Evolutionary conservation across 331 rosid species (phyloP).

Genomic region (Stylosanthes scabra): DNA sequence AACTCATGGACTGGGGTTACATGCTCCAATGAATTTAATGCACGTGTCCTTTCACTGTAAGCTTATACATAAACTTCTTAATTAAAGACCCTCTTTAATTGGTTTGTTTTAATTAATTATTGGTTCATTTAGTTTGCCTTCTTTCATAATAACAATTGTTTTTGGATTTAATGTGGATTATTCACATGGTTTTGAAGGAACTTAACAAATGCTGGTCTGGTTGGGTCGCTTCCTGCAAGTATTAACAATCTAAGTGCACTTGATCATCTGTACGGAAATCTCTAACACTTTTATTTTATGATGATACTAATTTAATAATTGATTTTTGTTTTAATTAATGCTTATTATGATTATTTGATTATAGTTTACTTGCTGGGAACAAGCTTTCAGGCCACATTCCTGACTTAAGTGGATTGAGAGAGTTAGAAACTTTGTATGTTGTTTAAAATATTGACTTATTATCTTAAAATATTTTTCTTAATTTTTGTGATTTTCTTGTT

Average conservation of each 20-base stretch:
- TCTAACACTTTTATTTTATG: not conserved
- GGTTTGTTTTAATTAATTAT: too few species aligned
- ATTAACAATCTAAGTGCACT: conserved; percentile 63
- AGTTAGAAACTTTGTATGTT: conserved; percentile 73
- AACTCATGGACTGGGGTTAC: conserved; percentile 88
- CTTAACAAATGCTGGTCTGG: conserved; percentile 58
- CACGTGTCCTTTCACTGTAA: conserved; percentile 64
- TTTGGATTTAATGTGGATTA: too few species aligned
- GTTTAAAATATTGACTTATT: conserved; percentile 4
- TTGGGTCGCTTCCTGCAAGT: conserved; percentile 63
- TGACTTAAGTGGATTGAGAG: conserved; percentile 61
- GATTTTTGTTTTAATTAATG: not conserved
- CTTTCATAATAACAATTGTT: too few species aligned
- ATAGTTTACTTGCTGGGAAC: conserved; percentile 82
- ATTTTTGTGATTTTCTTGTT: conserved; percentile 27
- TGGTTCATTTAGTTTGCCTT: not conserved
- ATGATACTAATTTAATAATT: not conserved
- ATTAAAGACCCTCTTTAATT: not conserved
- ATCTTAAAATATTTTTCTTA: not conserved
- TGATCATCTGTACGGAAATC: conserved; percentile 64
- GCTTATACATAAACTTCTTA: conserved; percentile 34
- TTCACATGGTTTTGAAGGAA: conserved; percentile 42
- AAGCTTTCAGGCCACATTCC: conserved; percentile 74
- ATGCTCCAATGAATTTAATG: conserved; percentile 49
- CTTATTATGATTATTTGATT: conserved; percentile 30